Evolutionary conservation across 768 basidiomycete species (phyloP).

Genomic region (Rhizopogon salebrosus): DNA sequence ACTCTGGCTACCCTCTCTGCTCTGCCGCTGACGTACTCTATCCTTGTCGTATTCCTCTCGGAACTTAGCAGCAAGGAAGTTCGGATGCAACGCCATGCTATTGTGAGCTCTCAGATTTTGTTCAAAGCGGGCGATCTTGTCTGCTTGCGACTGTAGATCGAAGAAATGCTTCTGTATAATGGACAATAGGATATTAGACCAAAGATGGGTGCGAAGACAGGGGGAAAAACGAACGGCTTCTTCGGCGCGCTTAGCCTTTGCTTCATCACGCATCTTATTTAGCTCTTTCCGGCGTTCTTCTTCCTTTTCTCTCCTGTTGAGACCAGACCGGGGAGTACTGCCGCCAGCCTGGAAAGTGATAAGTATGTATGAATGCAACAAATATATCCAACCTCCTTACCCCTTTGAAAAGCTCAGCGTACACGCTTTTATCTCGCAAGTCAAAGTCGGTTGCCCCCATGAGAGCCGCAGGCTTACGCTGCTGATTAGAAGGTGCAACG

Average conservation of each 20-base stretch:
- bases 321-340: slow-evolving; percentile 38
- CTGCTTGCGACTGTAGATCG: slow-evolving; percentile 53
- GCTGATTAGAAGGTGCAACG: slow-evolving; percentile 20
- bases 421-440: slow-evolving; percentile 56
- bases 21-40: slow-evolving; percentile 24
- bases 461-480: slow-evolving; percentile 36
- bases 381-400: slow-evolving; percentile 27
- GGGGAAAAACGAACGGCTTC: slow-evolving; percentile 44
- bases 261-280: slow-evolving; percentile 66
- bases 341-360: slow-evolving; percentile 32
- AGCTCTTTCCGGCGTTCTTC: slow-evolving; percentile 67
- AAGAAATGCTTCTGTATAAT: slow-evolving; percentile 39
- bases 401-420: slow-evolving; percentile 56
- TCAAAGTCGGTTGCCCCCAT: slow-evolving; percentile 55
- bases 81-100: slow-evolving; percentile 57
- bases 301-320: slow-evolving; percentile 41
- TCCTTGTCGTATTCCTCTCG: slow-evolving; percentile 47
- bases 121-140: slow-evolving; percentile 62
- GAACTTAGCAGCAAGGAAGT: slow-evolving; percentile 54
- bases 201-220: neutral
- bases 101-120: slow-evolving; percentile 43
- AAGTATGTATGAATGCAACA: neutral
- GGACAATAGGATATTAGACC: slow-evolving; percentile 8
- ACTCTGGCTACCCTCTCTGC: slow-evolving; percentile 20
- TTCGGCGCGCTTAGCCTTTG: slow-evolving; percentile 46